Percentiles rank a stretch among this genome's conserved stretches.
phyloP scores from a whole-genome alignment of 2,329 filamentous ascomycete genomes.

The Cryphonectria japonica region DNA sequence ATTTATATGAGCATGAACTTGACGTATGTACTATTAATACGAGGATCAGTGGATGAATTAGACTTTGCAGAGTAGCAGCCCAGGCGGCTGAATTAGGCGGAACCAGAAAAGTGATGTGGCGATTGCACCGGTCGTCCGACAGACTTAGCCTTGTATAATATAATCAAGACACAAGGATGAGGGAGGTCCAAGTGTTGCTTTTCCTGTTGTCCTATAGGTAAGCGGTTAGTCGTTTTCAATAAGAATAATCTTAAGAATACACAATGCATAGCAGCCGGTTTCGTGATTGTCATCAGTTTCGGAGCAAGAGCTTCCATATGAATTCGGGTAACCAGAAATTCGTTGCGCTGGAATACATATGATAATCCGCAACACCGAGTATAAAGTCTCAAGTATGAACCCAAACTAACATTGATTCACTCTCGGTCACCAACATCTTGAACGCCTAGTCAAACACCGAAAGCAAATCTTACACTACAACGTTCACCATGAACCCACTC shows the following conservation, averaged over 20 bases:
- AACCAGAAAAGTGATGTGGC: neutral
- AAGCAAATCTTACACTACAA: neutral
- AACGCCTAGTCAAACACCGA: neutral
- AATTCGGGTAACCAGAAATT: neutral
- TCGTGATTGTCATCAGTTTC: neutral
- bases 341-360: neutral
- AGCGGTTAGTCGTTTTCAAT: neutral
- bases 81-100: neutral
- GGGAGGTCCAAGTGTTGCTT: neutral
- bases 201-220: neutral
- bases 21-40: neutral
- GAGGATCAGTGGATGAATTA: neutral
- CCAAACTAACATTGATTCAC: neutral
- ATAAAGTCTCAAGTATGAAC: neutral
- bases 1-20: neutral
- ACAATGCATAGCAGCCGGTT: neutral
- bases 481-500: conserved; percentile 34
- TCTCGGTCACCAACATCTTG: neutral
- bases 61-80: neutral
- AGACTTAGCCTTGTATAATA: neutral
- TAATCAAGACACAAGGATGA: neutral
- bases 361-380: neutral
- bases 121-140: too few relatives aligned
- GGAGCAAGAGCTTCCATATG: conserved; percentile 4
- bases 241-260: neutral